phyloP scores from a whole-genome alignment of 441 rosid species.

The Eruca vesicaria region DNA sequence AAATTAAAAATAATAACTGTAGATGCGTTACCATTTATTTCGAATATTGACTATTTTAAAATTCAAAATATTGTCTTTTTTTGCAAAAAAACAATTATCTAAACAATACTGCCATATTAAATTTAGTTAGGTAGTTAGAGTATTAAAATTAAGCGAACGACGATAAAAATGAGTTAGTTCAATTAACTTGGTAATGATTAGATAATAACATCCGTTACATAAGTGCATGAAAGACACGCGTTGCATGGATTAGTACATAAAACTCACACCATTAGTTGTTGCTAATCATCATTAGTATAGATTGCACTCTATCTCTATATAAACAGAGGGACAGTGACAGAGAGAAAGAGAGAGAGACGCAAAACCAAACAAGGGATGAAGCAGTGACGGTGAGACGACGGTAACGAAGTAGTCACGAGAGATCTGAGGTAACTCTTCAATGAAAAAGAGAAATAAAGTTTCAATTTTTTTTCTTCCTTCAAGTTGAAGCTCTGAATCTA shows the following conservation, averaged over 20 bases:
- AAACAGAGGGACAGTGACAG: conserved; percentile 23
- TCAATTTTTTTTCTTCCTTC: not conserved
- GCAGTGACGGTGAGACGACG: conserved; percentile 35
- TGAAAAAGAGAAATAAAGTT: not conserved
- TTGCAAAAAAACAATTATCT: not conserved
- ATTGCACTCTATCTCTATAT: conserved; percentile 15
- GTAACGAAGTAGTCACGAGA: conserved; percentile 40
- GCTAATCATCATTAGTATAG: conserved; percentile 11
- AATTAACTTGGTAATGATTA: not conserved
- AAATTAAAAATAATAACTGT: not conserved
- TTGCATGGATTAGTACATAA: conserved; percentile 23
- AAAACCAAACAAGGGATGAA: conserved; percentile 15
- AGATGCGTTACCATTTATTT: not conserved
- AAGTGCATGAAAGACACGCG: conserved; percentile 34
- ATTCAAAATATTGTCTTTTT: not conserved
- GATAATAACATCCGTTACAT: conserved; percentile 9
- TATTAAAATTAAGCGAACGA: not conserved
- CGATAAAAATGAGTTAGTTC: not conserved
- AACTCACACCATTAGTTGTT: not conserved
- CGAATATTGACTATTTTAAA: not conserved
- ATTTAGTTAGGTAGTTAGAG: not conserved
- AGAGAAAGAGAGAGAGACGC: conserved; percentile 3
- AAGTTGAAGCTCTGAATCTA: conserved; percentile 23
- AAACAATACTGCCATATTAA: not conserved
- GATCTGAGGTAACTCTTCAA: conserved; percentile 34